Conservation (phyloP, 805 yeast species). For the Starmera quercuum region DNA sequence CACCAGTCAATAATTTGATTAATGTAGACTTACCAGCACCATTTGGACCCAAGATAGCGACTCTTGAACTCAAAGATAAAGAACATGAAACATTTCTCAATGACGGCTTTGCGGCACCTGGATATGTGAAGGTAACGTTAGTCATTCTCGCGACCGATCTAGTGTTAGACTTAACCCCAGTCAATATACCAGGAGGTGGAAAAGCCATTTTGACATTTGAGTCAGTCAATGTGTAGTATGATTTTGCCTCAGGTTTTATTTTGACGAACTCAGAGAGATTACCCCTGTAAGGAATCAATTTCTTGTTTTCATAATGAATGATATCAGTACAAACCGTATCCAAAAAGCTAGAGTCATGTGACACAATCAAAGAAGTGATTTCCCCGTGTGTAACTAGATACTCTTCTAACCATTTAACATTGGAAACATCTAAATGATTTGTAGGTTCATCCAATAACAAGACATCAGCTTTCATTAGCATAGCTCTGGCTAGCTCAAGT, state of each 20-base stretch:
- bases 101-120: constrained; percentile 84
- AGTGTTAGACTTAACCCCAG: constrained; percentile 95
- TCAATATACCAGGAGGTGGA: constrained; percentile 96
- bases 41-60: constrained; percentile 93
- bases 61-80: constrained; percentile 92
- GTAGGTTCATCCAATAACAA: constrained; percentile 96
- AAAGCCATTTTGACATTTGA: constrained; percentile 92
- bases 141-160: constrained; percentile 88
- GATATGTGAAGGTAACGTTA: constrained; percentile 81
- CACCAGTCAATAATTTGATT: constrained; percentile 90
- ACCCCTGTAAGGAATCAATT: constrained; percentile 93
- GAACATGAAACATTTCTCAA: constrained; percentile 76
- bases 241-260: constrained; percentile 91
- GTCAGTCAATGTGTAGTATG: constrained; percentile 91
- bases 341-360: constrained; percentile 95
- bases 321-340: constrained; percentile 96
- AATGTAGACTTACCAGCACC: constrained; percentile 99
- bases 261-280: constrained; percentile 88
- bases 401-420: constrained; percentile 91
- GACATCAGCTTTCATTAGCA: constrained; percentile 95
- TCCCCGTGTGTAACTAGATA: constrained; percentile 76
- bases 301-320: constrained; percentile 92
- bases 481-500: constrained; percentile 96
- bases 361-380: constrained; percentile 90
- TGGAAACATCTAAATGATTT: constrained; percentile 90